Evolutionary conservation across 1,139 yeast species (phyloP).

Genomic region (Yarrowia galli): DNA sequence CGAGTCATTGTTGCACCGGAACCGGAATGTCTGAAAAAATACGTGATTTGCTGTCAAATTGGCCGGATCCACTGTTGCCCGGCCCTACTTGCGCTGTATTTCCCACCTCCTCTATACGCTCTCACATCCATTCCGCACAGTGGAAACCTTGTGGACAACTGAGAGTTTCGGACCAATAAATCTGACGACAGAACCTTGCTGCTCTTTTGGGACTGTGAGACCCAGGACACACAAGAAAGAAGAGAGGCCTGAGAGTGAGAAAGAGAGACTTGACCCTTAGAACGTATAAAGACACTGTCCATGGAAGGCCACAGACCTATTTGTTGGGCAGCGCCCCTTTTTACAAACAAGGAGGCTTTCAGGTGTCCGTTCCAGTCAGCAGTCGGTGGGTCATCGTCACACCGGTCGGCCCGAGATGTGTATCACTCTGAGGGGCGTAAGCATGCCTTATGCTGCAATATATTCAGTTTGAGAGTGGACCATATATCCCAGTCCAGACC

Average conservation of each 20-base stretch:
- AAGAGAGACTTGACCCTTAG: neutral
- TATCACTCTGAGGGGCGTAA: neutral
- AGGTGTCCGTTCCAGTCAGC: neutral
- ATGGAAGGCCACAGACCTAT: neutral
- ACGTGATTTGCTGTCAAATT: neutral
- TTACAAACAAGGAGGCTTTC: neutral
- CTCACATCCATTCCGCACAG: neutral
- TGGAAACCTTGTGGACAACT: neutral
- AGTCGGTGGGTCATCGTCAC: too few species aligned
- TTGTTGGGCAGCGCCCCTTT: neutral
- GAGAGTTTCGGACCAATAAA: neutral
- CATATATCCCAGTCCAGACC: neutral
- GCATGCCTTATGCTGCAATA: neutral
- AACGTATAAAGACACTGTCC: neutral
- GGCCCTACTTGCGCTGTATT: neutral
- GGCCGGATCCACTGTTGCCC: neutral
- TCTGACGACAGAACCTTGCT: constrained; percentile 5
- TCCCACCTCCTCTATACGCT: neutral
- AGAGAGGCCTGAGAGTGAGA: neutral
- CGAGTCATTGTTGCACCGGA: neutral
- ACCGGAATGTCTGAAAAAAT: neutral
- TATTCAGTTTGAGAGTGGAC: neutral
- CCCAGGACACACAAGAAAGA: neutral
- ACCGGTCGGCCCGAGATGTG: neutral
- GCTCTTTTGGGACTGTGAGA: neutral